Conservation (phyloP, 1,284 basidiomycete species). For the Mrakiaceae sp. region DNA sequence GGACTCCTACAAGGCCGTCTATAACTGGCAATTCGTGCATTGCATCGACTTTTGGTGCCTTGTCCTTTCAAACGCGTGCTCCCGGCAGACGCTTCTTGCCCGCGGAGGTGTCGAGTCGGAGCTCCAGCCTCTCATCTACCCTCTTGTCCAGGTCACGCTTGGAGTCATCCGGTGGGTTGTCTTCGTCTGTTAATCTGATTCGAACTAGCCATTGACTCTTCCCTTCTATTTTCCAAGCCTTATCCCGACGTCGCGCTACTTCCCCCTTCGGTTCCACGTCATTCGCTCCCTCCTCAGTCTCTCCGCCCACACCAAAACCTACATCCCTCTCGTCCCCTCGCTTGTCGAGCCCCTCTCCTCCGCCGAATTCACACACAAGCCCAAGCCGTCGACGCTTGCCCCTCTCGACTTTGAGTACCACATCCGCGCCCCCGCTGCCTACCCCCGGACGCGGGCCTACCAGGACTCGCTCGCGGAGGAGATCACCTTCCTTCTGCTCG, state of each 20-base stretch:
- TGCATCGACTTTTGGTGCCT: conserved; percentile 93
- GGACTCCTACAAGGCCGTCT: conserved; percentile 83
- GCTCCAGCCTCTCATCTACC: conserved; percentile 81
- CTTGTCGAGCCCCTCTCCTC: conserved; percentile 78
- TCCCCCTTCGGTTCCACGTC: conserved; percentile 67
- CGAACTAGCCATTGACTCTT: not conserved
- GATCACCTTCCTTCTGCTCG: conserved; percentile 60
- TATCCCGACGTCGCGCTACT: conserved; percentile 67
- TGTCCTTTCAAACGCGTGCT: conserved; percentile 71
- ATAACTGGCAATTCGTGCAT: conserved; percentile 98
- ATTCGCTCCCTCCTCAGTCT: conserved; percentile 60
- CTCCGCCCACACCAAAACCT: conserved; percentile 65
- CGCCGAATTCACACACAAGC: conserved; percentile 57
- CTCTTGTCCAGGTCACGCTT: conserved; percentile 84
- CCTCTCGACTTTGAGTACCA: conserved; percentile 80
- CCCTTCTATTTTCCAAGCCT: conserved; percentile 43
- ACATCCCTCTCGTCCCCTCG: conserved; percentile 76
- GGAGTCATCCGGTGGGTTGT: conserved; percentile 72
- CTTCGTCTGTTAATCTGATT: not conserved
- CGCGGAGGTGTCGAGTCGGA: conserved; percentile 54
- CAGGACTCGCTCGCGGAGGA: conserved; percentile 77
- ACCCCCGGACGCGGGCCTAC: conserved; percentile 80
- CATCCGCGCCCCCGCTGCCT: conserved; percentile 78
- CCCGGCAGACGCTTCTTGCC: conserved; percentile 45
- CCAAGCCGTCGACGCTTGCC: conserved; percentile 77